phyloP scores from a whole-genome alignment of 306 rosid genomes.

The Cicer judaicum region DNA sequence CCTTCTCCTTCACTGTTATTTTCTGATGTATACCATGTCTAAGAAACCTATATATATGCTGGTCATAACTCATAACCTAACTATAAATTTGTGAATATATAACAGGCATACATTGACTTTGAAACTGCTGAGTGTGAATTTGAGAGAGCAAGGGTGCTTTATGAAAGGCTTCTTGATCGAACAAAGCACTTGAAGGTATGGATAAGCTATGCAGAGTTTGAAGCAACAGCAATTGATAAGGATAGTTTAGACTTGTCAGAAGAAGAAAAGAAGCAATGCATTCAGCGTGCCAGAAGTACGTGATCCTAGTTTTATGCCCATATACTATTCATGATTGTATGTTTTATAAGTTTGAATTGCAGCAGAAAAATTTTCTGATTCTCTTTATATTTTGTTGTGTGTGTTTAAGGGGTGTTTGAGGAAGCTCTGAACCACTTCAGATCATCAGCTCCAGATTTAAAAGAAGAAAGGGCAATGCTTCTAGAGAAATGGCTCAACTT shows the following conservation, averaged over 20 bases:
- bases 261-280: slow-evolving; percentile 62
- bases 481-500: slow-evolving; percentile 90
- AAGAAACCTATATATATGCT: background rate
- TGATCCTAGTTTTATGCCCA: slow-evolving; percentile 18
- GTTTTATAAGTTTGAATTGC: slow-evolving; percentile 13
- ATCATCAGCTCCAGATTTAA: slow-evolving; percentile 86
- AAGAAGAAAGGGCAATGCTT: slow-evolving; percentile 94
- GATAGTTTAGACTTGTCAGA: slow-evolving; percentile 47
- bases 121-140: slow-evolving; percentile 81
- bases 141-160: slow-evolving; percentile 78
- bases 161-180: slow-evolving; percentile 82
- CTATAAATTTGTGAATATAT: slow-evolving; percentile 31
- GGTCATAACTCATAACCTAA: slow-evolving; percentile 18
- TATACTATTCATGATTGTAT: slow-evolving; percentile 29
- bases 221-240: slow-evolving; percentile 66
- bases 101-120: slow-evolving; percentile 81
- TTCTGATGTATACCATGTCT: slow-evolving; percentile 12
- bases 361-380: slow-evolving; percentile 19
- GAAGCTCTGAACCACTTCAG: slow-evolving; percentile 76
- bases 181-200: slow-evolving; percentile 94
- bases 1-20: background rate
- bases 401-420: slow-evolving; percentile 80
- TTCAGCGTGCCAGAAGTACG: slow-evolving; percentile 82
- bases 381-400: slow-evolving; percentile 9
- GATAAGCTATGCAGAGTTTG: slow-evolving; percentile 86